A percentile compares a stretch with the other conserved stretches of the same genome.
These are phyloP conservation scores for Boletus pseudo-olivaceus DNA, from an alignment of 768 basidiomycete species.

Conservation along the genomic window DNA sequence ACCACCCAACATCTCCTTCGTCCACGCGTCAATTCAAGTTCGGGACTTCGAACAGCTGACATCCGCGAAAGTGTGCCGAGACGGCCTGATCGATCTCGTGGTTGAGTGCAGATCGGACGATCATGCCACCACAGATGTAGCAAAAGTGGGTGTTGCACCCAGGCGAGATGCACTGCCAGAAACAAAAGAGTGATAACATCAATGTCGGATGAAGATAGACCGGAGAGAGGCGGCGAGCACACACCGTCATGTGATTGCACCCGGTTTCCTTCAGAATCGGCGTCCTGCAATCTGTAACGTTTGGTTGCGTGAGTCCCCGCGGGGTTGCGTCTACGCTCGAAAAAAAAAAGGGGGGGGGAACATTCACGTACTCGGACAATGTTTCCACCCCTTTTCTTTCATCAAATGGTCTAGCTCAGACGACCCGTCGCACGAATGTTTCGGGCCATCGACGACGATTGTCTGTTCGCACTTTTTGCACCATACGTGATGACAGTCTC, in stretches of 20 bases:
- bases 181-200: background rate
- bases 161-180: constrained; percentile 47
- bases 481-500: constrained; percentile 50
- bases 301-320: background rate
- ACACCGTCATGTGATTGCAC: constrained; percentile 58
- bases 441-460: constrained; percentile 32
- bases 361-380: constrained; percentile 50
- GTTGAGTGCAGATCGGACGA: constrained; percentile 38
- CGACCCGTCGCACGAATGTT: constrained; percentile 58
- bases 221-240: background rate
- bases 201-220: background rate
- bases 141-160: constrained; percentile 63
- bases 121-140: constrained; percentile 47
- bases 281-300: constrained; percentile 40
- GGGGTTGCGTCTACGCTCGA: background rate
- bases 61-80: constrained; percentile 33
- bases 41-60: constrained; percentile 36
- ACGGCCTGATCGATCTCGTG: constrained; percentile 31
- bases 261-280: constrained; percentile 50
- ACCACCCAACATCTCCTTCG: background rate
- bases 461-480: constrained; percentile 56
- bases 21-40: constrained; percentile 8
- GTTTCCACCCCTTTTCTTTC: constrained; percentile 56
- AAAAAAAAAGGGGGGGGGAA: background rate
- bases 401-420: constrained; percentile 52